Percentiles rank a stretch among this genome's conserved stretches.
Conservation (phyloP, 2,329 filamentous ascomycete species). For the Fusarium pseudocircinatum region DNA sequence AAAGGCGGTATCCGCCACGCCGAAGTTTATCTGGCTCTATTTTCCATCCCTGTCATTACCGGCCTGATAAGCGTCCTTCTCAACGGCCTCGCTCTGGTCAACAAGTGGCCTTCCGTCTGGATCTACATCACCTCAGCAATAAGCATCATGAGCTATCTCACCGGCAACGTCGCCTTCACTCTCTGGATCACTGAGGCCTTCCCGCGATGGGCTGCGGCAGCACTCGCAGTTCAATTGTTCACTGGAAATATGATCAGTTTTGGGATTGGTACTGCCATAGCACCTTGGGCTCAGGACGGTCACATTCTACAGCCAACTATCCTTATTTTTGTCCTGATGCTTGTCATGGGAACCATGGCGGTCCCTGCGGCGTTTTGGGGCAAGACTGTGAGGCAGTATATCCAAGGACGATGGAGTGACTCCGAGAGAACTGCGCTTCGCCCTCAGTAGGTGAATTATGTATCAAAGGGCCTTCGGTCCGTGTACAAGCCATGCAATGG, state of each 20-base stretch:
- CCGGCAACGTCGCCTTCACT: constrained; percentile 28
- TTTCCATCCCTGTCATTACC: constrained; percentile 4
- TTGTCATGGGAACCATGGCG: constrained; percentile 14
- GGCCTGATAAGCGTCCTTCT: constrained; percentile 2
- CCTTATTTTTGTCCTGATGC: constrained; percentile 8
- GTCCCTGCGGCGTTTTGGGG: constrained; percentile 36
- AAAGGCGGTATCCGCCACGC: constrained; percentile 28
- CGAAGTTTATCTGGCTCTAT: constrained; percentile 16
- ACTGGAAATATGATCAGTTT: constrained; percentile 22
- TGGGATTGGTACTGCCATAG: constrained; percentile 11
- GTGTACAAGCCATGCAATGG: not conserved
- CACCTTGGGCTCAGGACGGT: not conserved
- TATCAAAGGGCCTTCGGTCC: not conserved
- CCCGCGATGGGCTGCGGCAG: constrained; percentile 22
- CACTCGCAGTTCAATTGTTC: constrained; percentile 22
- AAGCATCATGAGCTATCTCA: constrained; percentile 24
- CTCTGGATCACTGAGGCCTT: constrained; percentile 35
- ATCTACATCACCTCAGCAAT: constrained; percentile 20
- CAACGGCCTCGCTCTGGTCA: constrained; percentile 13
- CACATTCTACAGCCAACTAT: constrained; percentile 16
- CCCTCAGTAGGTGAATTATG: not conserved
- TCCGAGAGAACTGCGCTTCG: constrained; percentile 29
- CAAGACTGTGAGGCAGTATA: constrained; percentile 26
- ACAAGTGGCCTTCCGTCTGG: not conserved
- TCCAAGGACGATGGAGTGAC: constrained; percentile 33